Conservation (phyloP, 2,329 filamentous ascomycete species). For the Sclerotinia borealis region DNA sequence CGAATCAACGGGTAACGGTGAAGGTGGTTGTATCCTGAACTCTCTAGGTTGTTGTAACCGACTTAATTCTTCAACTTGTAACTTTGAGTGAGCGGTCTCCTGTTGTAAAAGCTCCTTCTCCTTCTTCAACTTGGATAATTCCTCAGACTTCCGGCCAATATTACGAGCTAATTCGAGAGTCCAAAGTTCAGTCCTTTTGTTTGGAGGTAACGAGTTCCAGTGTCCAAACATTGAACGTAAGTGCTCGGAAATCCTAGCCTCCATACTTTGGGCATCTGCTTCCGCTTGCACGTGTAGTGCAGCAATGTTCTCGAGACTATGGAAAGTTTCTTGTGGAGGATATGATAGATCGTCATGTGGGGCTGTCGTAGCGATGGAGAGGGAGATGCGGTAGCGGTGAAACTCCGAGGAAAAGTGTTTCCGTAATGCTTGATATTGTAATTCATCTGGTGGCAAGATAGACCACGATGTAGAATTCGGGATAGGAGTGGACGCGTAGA, state of each 20-base stretch:
- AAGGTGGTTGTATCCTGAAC: constrained; percentile 47
- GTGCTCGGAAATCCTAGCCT: constrained; percentile 67
- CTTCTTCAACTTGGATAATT: constrained; percentile 45
- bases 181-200: constrained; percentile 55
- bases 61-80: constrained; percentile 54
- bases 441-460: constrained; percentile 64
- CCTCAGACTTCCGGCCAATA: constrained; percentile 49
- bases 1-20: constrained; percentile 46
- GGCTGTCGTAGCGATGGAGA: constrained; percentile 44
- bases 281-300: constrained; percentile 33
- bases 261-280: constrained; percentile 42
- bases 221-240: constrained; percentile 69
- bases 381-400: constrained; percentile 54
- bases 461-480: constrained; percentile 76
- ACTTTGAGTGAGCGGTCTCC: constrained; percentile 50
- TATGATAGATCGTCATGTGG: constrained; percentile 45
- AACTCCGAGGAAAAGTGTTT: constrained; percentile 63
- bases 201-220: constrained; percentile 60
- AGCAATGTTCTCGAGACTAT: constrained; percentile 30
- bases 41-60: constrained; percentile 55
- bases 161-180: constrained; percentile 54
- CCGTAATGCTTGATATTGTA: constrained; percentile 67
- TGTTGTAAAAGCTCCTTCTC: constrained; percentile 40
- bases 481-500: constrained; percentile 73
- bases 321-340: constrained; percentile 34